A percentile compares a stretch with the other conserved stretches of the same genome.
Conservation (phyloP, 108 stramenopile species). For the Discostella pseudostelligera region DNA sequence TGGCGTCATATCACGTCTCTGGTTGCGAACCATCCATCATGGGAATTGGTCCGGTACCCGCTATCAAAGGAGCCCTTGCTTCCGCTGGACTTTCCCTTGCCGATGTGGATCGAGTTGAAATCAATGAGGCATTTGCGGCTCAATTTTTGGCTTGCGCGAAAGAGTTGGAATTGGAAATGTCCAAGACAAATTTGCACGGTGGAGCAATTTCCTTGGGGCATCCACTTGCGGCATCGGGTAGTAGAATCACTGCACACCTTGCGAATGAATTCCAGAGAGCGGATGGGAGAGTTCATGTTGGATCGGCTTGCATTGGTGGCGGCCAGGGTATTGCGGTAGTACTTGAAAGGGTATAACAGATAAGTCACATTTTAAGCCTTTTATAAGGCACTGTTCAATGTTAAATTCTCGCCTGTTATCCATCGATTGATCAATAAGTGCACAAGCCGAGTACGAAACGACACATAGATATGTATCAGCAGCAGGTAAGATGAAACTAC, state of each 20-base stretch:
- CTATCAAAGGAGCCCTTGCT: conserved; percentile 85
- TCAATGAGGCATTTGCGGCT: conserved; percentile 99
- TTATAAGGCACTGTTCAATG: too few species aligned
- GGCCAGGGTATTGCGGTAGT: conserved; percentile 99
- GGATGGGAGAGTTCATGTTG: conserved; percentile 78
- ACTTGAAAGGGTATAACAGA: conserved; percentile 75
- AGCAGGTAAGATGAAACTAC: too few species aligned
- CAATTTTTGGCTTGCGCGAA: conserved; percentile 95
- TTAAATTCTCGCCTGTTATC: too few species aligned
- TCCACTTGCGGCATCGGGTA: conserved; percentile 93
- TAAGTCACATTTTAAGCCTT: too few species aligned
- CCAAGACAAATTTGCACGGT: conserved; percentile 90
- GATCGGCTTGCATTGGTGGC: conserved; percentile 98
- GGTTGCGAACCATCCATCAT: conserved; percentile 94
- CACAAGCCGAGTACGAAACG: too few species aligned
- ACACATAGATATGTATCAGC: too few species aligned
- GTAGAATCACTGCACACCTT: conserved; percentile 92
- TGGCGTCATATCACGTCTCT: conserved; percentile 69
- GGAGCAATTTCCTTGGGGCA: conserved; percentile 95
- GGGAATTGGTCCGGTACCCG: conserved; percentile 96
- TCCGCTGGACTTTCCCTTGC: conserved; percentile 75
- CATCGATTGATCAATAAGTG: too few species aligned
- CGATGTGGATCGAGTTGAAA: conserved; percentile 97
- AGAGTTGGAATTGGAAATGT: conserved; percentile 92
- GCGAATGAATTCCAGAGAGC: conserved; percentile 84